Base-by-base conservation (phyloP, 1,139 yeast species). In the Suhomyces yuchorum region DNA sequence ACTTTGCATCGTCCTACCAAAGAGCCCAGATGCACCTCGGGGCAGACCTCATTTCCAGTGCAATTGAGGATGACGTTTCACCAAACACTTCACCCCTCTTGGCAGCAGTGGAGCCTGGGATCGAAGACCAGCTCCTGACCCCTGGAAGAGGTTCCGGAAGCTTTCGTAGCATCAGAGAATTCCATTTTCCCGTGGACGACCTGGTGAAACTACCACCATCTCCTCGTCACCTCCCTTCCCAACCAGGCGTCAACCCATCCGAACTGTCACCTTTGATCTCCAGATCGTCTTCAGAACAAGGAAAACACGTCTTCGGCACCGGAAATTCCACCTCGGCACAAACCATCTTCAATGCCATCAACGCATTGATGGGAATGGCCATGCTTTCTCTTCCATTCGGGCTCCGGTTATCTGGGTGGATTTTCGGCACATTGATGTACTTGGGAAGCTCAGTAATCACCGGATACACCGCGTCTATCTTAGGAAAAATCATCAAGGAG, bases 361-460 rank as follows among this genome's bases (percentile, higher is more conserved):
- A 92, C 63, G 87, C 91, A 0, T 71, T 91, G 38, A 82, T 91
- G 58, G 98, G 97, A 0, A 82, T 92, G 40, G 97, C 96, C 3
- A 77, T 92, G 59, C 74, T 92, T 33, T 85, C 97, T 1, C 72
- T 92, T 42, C 96, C 97, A 0, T 75, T 86, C 56, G 98, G 93
- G 0, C 70, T 92, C 53, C 80, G 77, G 53, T 76, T 87, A 46
- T 78, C 96, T 0, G 98, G 98, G 0, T 86, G 96, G 91, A 62
- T 86, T 3, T 51, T 81, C 18, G 97, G 97, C 1, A 52, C 80
- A 0, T 48, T 76, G 0, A 61, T 85, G 35, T 62, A 91, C 41
- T 50, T 77, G 0, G 49, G 74, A 0, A 80, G 90, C 51, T 91
- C 96, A 0, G 46, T 76, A 5, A 66, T 81, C 11, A 89, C 97